Evolutionary conservation across 1,284 basidiomycete genomes (phyloP), one percentile per base, ranked within the genome.

Genomic region (Chondrostereum purpureum): DNA sequence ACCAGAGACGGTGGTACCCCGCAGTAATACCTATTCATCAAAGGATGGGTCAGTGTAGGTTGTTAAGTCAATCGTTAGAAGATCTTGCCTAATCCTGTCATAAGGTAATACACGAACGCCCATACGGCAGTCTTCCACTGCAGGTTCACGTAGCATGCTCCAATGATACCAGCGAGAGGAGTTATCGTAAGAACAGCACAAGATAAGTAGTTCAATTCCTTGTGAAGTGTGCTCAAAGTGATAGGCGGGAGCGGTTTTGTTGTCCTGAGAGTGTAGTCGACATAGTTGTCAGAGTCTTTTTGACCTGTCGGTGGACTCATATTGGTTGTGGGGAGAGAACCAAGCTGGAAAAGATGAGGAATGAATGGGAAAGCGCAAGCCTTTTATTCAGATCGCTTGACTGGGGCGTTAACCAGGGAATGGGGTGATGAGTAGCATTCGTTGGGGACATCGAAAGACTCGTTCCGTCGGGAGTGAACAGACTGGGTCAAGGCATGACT

Each of bases 281-380:
- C 85, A 56, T 87, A 90, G 73, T 88, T 88, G 64, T 86, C 83
- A n/a, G n/a, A n/a, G n/a, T n/a, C n/a, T n/a, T n/a, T n/a, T n/a
- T n/a, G n/a, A n/a, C n/a, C n/a, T n/a, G n/a, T n/a, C n/a, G n/a
- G n/a, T n/a, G n/a, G n/a, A n/a, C n/a, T n/a, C n/a, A n/a, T n/a
- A n/a, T n/a, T n/a, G n/a, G n/a, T n/a, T n/a, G n/a, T n/a, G n/a
- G n/a, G n/a, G n/a, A n/a, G n/a, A n/a, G n/a, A n/a, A n/a, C n/a
- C n/a, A n/a, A n/a, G n/a, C n/a, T n/a, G n/a, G n/a, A n/a, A n/a
- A n/a, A n/a, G n/a, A n/a, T n/a, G n/a, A n/a, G n/a, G n/a, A n/a
- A n/a, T n/a, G n/a, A n/a, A n/a, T n/a, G n/a, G n/a, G n/a, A n/a
- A n/a, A n/a, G n/a, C n/a, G n/a, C n/a, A n/a, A n/a, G n/a, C n/a